Base-by-base conservation (phyloP, 495 filamentous ascomycete genomes). In the Annulohypoxylon nitens region DNA sequence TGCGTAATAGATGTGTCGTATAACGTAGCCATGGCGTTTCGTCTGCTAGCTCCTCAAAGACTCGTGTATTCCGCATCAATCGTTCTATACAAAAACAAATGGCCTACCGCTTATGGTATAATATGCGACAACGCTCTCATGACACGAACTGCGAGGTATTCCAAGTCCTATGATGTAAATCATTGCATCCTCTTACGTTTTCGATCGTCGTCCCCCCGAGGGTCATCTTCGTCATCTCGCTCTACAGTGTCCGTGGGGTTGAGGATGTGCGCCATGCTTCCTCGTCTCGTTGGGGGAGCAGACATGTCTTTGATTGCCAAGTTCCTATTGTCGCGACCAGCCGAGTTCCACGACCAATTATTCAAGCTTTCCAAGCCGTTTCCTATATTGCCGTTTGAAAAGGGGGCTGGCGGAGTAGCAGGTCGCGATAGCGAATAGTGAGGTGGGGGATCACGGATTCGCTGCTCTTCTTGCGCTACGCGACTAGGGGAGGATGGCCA, bases 401-500 rank as follows among this genome's bases (percentile, higher is more conserved):
- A 84, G 16, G 84, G 83, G 0, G 78, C 76, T 41, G 91, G 91
- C 4, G 93, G 93, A 2, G 92, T 94, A 10, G 88, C 88, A 58
- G 95, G 93, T 16, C 92, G 87, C 10, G 92, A 95, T 48, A 97
- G 87, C 64, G 95, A 92, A 80, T 97, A 97, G 65, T 89, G 88
- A 41, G 93, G 93, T 54, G 97, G 88, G 10, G 91, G 90, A 69
- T 97, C 93, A 33, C 91, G 91, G 37, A 96, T 87, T 51, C 93
- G 91, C 75, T 95, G 93, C 74, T 95, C 93, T 66, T 90, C 92
- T 5, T 85, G 84, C 14, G 85, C 64, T 14, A 73, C 88, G 36
- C 93, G 88, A 77, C 87, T 92, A 16, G 95, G 95, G 14, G 93
- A 96, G 1, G 93, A 91, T 2, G 95, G 94, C 93, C 94, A 98